Percentiles rank a stretch among this genome's conserved stretches.
These are phyloP conservation scores for Populus ilicifolia DNA, from an alignment of 345 rosid genomes.

Conservation along the genomic window DNA sequence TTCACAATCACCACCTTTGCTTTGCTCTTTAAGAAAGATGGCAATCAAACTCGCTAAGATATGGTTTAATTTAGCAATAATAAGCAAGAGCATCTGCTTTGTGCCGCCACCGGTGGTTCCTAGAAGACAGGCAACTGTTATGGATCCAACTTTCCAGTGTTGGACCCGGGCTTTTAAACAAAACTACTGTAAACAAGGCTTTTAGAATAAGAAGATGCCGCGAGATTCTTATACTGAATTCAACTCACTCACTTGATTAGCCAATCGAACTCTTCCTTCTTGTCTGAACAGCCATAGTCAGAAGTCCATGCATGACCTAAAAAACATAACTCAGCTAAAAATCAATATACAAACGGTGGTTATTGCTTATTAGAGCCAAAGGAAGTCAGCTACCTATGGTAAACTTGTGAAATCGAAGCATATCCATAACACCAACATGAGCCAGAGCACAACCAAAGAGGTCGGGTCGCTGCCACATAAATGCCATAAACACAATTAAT, in stretches of 20 bases:
- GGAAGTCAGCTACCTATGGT: constrained; percentile 60
- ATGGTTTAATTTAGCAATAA: not conserved
- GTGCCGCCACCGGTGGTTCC: not conserved
- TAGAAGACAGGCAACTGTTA: not conserved
- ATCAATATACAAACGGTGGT: constrained; percentile 1
- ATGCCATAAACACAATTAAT: not conserved
- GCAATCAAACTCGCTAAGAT: not conserved
- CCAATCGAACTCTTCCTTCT: constrained; percentile 88
- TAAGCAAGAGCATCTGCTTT: not conserved
- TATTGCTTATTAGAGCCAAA: not conserved
- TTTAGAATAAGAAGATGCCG: not conserved
- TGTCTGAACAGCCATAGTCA: constrained; percentile 83
- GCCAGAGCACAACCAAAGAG: constrained; percentile 98
- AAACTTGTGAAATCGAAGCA: constrained; percentile 91
- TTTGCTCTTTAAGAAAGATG: not conserved
- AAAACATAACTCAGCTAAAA: constrained; percentile 10
- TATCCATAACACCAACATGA: constrained; percentile 98
- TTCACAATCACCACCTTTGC: not conserved
- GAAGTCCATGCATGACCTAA: constrained; percentile 93
- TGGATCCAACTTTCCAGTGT: not conserved
- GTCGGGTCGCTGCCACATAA: constrained; percentile 73
- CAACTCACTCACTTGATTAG: constrained; percentile 73
- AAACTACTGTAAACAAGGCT: not conserved
- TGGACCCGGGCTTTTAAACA: not conserved
- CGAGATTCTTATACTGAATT: not conserved